A percentile compares a stretch with the other conserved stretches of the same genome.
phyloP scores from a whole-genome alignment of 768 basidiomycete genomes.

The Mycena chlorophos region DNA sequence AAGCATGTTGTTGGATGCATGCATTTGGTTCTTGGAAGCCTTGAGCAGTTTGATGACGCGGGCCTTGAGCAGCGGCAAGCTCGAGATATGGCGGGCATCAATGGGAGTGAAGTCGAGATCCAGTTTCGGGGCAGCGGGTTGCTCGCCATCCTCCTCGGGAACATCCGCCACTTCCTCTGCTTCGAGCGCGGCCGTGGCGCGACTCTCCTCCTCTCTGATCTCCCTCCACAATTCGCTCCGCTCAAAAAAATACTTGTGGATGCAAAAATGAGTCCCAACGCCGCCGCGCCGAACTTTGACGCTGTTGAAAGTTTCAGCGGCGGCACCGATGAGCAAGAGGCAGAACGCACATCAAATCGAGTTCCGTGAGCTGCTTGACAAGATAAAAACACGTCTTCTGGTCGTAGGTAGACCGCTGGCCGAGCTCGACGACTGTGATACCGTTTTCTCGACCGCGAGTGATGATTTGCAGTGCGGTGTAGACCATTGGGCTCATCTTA shows the following conservation, averaged over 20 bases:
- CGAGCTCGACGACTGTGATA: conserved; percentile 75
- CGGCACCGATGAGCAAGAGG: background rate
- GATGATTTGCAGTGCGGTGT: conserved; percentile 79
- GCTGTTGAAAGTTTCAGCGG: conserved; percentile 35
- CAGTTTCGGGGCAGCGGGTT: conserved; percentile 25
- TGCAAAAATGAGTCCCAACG: conserved; percentile 71
- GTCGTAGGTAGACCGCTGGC: conserved; percentile 77
- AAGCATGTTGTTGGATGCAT: conserved; percentile 76
- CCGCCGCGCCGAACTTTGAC: conserved; percentile 79
- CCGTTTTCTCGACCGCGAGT: conserved; percentile 80
- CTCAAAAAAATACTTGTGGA: conserved; percentile 85
- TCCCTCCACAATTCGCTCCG: conserved; percentile 73
- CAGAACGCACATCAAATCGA: conserved; percentile 67
- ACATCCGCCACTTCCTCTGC: conserved; percentile 31
- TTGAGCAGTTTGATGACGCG: conserved; percentile 74
- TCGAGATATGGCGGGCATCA: conserved; percentile 75
- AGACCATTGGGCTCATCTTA: conserved; percentile 83
- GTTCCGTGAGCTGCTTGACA: conserved; percentile 69
- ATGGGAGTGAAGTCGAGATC: conserved; percentile 66
- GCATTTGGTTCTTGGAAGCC: conserved; percentile 66
- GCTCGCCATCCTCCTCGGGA: conserved; percentile 38
- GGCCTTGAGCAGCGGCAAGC: conserved; percentile 66
- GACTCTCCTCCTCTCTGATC: conserved; percentile 68
- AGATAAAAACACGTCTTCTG: conserved; percentile 90
- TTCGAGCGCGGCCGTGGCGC: conserved; percentile 39